Evolutionary conservation across 441 rosid genomes (phyloP).

Genomic region (Croton setiger): DNA sequence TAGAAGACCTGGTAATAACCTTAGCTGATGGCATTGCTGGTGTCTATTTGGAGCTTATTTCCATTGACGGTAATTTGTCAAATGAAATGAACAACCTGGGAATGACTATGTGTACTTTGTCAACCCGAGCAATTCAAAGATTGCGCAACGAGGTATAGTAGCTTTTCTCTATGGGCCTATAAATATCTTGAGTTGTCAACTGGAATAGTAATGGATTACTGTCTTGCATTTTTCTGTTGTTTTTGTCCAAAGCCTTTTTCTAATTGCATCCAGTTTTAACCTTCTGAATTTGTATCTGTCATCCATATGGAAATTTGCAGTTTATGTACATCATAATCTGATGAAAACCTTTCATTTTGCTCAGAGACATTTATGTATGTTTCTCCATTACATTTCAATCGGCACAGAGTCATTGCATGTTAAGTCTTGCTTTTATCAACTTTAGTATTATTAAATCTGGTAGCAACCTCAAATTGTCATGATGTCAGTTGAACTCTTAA

Average conservation of each 20-base stretch:
- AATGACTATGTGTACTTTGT: slow-evolving; percentile 61
- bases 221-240: background rate
- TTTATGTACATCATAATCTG: background rate
- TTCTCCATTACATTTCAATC: slow-evolving; percentile 1
- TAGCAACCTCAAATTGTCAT: background rate
- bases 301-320: slow-evolving; percentile 7
- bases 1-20: slow-evolving; percentile 82
- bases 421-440: background rate
- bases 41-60: slow-evolving; percentile 79
- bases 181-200: background rate
- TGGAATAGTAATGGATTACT: background rate
- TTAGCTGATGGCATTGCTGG: slow-evolving; percentile 85
- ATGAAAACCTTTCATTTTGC: background rate
- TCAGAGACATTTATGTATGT: background rate
- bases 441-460: background rate
- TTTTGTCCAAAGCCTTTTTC: background rate
- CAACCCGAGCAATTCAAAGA: slow-evolving; percentile 83
- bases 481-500: background rate
- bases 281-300: slow-evolving; percentile 1
- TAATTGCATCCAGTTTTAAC: slow-evolving; percentile 1
- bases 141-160: slow-evolving; percentile 79
- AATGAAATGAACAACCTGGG: slow-evolving; percentile 58
- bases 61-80: slow-evolving; percentile 74
- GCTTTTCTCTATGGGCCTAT: background rate
- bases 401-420: background rate